Evolutionary conservation across 1,284 basidiomycete species (phyloP).

Genomic region (Apiotrichum veenhuisii): DNA sequence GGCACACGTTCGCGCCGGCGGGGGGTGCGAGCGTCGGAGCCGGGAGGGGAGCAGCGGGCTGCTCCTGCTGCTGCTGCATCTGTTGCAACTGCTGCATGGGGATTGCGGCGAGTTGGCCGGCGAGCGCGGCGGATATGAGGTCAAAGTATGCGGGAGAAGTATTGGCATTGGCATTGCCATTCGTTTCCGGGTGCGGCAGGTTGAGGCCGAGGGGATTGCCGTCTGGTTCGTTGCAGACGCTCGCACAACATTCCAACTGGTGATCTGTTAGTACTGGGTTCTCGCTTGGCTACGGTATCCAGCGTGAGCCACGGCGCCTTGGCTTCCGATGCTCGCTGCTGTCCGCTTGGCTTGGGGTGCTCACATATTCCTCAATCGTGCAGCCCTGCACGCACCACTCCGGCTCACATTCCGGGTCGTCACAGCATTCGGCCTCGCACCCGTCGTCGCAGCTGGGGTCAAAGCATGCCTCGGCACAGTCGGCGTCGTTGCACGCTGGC

Average conservation of each 20-base stretch:
- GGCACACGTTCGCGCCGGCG: slow-evolving; percentile 35
- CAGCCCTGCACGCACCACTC: slow-evolving; percentile 17
- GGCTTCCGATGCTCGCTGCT: no score
- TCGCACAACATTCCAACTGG: slow-evolving; percentile 40
- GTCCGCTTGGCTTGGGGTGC: slow-evolving; percentile 16
- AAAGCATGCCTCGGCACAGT: slow-evolving; percentile 14
- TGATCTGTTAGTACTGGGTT: slow-evolving; percentile 1
- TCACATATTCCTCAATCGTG: slow-evolving; percentile 42
- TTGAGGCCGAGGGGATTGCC: slow-evolving; percentile 10
- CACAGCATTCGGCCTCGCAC: slow-evolving; percentile 8
- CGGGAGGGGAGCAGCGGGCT: slow-evolving; percentile 1
- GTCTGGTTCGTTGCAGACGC: slow-evolving; percentile 4
- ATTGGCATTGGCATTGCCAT: not conserved
- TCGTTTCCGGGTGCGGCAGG: not conserved
- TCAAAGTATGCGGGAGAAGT: slow-evolving; percentile 2
- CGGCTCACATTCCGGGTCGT: slow-evolving; percentile 22
- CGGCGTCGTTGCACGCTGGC: not conserved
- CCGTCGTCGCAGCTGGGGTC: slow-evolving; percentile 11
- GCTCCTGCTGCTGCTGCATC: slow-evolving; percentile 6
- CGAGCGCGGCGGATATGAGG: slow-evolving; percentile 6
- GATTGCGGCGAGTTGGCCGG: not conserved
- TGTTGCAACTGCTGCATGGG: not conserved
- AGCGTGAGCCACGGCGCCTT: no score
- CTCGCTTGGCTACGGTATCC: no score
- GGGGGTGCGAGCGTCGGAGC: not conserved